Conservation (phyloP, 176 grass and related monocot genomes). For the Lolium multiflorum region DNA sequence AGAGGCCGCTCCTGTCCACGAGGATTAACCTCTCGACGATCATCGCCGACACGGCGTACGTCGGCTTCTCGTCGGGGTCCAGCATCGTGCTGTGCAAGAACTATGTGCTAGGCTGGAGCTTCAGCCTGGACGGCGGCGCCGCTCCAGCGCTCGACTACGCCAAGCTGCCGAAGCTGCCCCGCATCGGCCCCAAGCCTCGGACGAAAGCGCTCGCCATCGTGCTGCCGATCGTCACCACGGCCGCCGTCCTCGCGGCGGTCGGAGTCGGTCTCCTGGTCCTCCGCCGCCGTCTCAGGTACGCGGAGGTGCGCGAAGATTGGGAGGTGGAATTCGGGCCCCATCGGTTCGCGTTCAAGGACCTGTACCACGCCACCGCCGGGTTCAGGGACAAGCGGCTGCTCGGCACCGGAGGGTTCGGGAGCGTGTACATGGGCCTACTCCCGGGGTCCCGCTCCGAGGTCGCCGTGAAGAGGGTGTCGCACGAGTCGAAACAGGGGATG, state of each 20-base stretch:
- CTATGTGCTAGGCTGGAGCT: constrained; percentile 55
- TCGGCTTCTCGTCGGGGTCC: constrained; percentile 29
- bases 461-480: no score
- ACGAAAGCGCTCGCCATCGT: constrained; percentile 38
- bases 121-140: constrained; percentile 9
- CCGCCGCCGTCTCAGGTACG: no score
- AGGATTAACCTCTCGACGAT: constrained; percentile 31
- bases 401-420: no score
- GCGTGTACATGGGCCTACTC: no score
- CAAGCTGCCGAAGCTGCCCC: constrained; percentile 47
- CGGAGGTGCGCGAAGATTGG: no score
- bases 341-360: no score
- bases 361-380: no score
- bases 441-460: no score
- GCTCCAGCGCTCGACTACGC: constrained; percentile 36
- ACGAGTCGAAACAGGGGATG: no score
- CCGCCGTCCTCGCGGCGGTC: not conserved
- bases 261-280: no score
- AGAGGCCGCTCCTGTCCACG: constrained; percentile 17
- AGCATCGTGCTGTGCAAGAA: constrained; percentile 16
- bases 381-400: no score
- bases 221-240: constrained; percentile 41
- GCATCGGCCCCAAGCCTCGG: constrained; percentile 34
- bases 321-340: no score
- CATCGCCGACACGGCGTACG: constrained; percentile 37